Evolutionary conservation across 2,329 filamentous ascomycete species (phyloP).

Genomic region (Nemania abortiva): DNA sequence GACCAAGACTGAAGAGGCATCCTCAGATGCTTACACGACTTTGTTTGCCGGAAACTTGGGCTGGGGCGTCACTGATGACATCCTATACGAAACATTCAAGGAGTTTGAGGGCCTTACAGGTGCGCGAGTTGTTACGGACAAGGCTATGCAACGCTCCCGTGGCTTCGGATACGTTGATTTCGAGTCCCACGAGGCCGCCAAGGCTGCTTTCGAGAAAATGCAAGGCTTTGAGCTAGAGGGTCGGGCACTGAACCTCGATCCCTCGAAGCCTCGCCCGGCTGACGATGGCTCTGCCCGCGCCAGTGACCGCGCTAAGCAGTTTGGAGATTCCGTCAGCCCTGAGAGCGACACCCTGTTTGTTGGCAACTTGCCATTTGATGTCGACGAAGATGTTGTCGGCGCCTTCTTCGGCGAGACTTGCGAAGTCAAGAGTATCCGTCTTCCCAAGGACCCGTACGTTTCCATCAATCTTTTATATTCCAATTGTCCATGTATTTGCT

Average conservation of each 20-base stretch:
- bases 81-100: conserved; percentile 84
- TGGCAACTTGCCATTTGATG: conserved; percentile 89
- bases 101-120: conserved; percentile 77
- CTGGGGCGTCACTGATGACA: conserved; percentile 90
- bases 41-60: conserved; percentile 92
- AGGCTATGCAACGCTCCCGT: conserved; percentile 83
- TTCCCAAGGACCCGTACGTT: conserved; percentile 83
- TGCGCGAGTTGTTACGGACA: conserved; percentile 86
- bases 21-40: conserved; percentile 67
- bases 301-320: conserved; percentile 73
- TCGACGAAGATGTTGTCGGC: conserved; percentile 79
- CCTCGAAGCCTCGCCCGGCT: conserved; percentile 74
- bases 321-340: conserved; percentile 83
- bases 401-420: conserved; percentile 80
- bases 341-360: conserved; percentile 90
- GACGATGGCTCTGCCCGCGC: conserved; percentile 69
- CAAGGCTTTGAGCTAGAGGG: conserved; percentile 79
- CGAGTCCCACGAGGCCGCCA: conserved; percentile 72
- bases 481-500: conserved; percentile 37
- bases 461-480: neutral
- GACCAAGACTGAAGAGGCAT: conserved; percentile 50
- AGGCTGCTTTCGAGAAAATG: conserved; percentile 80
- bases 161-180: conserved; percentile 97
- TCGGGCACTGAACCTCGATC: conserved; percentile 82
- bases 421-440: conserved; percentile 81